Percentiles rank a stretch among this genome's conserved stretches.
These are phyloP conservation scores for Crithidia mellificae DNA, from an alignment of 208 protist genomes.

Conservation along the genomic window DNA sequence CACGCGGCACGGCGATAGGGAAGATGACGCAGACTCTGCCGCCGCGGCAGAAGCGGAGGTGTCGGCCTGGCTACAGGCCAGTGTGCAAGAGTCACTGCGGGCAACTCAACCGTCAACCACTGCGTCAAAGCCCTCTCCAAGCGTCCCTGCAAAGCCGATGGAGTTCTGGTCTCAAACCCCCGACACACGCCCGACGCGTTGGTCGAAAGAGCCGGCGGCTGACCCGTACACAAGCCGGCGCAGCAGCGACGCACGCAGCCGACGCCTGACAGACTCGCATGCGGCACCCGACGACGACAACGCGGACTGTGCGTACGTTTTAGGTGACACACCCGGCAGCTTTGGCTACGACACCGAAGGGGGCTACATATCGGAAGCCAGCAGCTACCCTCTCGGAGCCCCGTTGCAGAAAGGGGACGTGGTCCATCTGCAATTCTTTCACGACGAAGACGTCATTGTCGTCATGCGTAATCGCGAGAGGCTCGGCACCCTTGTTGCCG, in stretches of 20 bases:
- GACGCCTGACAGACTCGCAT: not conserved
- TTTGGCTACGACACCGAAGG: constrained; percentile 35
- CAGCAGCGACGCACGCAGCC: not conserved
- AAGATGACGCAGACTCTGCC: constrained; percentile 11
- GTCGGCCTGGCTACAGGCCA: constrained; percentile 25
- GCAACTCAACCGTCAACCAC: no score
- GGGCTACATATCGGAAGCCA: constrained; percentile 13
- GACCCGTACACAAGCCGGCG: constrained; percentile 1
- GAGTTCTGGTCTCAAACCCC: constrained; percentile 10
- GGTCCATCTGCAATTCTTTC: constrained; percentile 24
- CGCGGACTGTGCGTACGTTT: constrained; percentile 16
- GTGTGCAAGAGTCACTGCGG: constrained; percentile 17
- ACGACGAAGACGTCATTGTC: constrained; percentile 34
- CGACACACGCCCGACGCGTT: not conserved
- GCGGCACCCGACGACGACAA: not conserved
- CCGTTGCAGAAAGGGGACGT: constrained; percentile 18
- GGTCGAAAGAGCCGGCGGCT: not conserved
- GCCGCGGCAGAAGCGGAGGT: constrained; percentile 25
- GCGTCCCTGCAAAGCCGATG: constrained; percentile 6
- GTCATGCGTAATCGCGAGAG: constrained; percentile 24
- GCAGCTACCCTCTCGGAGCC: constrained; percentile 22
- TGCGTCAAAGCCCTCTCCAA: no score
- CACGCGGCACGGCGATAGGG: not conserved
- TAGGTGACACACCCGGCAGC: constrained; percentile 34
- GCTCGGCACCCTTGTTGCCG: constrained; percentile 28